These are phyloP conservation scores for Lipomyces japonicus DNA, from an alignment of 805 yeast species.

Conservation along the genomic window DNA sequence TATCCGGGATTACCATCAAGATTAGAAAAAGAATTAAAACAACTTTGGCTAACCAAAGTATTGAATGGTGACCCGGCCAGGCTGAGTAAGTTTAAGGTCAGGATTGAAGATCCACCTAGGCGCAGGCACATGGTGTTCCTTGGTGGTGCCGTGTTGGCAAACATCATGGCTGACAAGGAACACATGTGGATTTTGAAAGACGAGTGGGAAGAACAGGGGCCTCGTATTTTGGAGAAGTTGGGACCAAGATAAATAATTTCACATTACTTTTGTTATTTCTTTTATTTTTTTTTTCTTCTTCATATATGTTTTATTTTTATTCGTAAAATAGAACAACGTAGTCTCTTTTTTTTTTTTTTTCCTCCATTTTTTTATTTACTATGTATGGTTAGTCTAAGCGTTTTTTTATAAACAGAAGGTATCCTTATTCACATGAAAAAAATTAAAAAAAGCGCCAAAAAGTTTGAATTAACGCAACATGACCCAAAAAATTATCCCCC, in stretches of 20 bases:
- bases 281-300: not conserved
- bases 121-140: slow-evolving; percentile 98
- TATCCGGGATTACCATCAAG: slow-evolving; percentile 97
- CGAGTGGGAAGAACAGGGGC: slow-evolving; percentile 98
- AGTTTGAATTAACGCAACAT: not conserved
- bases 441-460: too few relatives aligned
- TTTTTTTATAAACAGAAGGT: too few relatives aligned
- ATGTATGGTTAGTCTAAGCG: not conserved
- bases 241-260: slow-evolving; percentile 68
- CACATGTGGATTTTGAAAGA: slow-evolving; percentile 96
- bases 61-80: slow-evolving; percentile 82
- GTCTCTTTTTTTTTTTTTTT: not conserved
- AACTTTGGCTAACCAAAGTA: slow-evolving; percentile 88
- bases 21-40: slow-evolving; percentile 92
- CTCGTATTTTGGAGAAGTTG: slow-evolving; percentile 75
- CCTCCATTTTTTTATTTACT: not conserved
- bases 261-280: not conserved
- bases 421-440: not conserved
- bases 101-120: slow-evolving; percentile 98
- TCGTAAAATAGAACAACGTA: not conserved
- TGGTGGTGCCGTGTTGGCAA: slow-evolving; percentile 97
- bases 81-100: slow-evolving; percentile 80
- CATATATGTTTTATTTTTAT: not conserved
- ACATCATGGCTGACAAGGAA: slow-evolving; percentile 96
- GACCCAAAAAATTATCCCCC: too few relatives aligned